These are phyloP conservation scores for Abrus precatorius DNA, from an alignment of 306 rosid genomes.

Conservation along the genomic window DNA sequence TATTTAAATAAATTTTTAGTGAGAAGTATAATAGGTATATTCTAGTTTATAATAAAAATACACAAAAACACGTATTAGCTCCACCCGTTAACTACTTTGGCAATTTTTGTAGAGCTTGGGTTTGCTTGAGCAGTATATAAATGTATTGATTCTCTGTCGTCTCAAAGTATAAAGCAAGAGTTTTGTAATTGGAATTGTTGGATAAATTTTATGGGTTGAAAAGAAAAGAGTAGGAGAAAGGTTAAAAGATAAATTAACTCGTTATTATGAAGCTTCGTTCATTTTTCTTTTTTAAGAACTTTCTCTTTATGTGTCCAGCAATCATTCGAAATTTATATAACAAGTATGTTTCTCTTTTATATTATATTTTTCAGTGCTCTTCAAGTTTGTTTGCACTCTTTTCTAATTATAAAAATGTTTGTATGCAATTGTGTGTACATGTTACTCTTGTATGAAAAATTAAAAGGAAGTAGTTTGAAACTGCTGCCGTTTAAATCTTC, in stretches of 20 bases:
- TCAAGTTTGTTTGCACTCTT: conserved; percentile 18
- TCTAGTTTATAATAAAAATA: too few relatives aligned
- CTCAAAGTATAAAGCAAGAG: neutral
- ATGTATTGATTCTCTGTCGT: neutral
- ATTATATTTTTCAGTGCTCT: neutral
- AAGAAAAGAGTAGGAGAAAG: neutral
- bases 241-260: neutral
- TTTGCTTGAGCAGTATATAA: neutral
- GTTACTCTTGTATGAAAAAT: neutral
- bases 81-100: too few relatives aligned
- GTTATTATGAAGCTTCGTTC: conserved; percentile 27
- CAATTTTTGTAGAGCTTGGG: neutral
- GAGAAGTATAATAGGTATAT: too few relatives aligned
- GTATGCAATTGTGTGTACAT: neutral
- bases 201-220: neutral
- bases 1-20: too few relatives aligned
- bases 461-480: neutral
- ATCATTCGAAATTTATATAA: neutral
- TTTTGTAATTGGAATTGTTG: neutral
- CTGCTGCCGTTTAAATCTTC: neutral
- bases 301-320: neutral
- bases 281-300: conserved; percentile 27
- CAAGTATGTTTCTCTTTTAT: conserved; percentile 1
- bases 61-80: too few relatives aligned
- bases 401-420: neutral